Percentiles rank a stretch among this genome's conserved stretches.
phyloP scores from a whole-genome alignment of 768 basidiomycete genomes.

The Thelephora aurantiotincta region DNA sequence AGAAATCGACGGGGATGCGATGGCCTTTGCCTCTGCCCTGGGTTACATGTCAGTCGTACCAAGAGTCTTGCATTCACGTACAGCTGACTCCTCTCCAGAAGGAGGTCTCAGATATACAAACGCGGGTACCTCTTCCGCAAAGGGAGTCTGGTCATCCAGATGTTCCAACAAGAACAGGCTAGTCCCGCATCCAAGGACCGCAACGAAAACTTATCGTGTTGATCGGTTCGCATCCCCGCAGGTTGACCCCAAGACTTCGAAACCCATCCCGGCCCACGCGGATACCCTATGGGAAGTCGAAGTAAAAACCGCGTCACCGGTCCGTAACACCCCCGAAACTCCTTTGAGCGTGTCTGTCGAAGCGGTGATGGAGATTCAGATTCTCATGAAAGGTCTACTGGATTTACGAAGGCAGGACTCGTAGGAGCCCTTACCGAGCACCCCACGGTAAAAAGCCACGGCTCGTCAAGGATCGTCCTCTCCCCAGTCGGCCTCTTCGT shows the following conservation, averaged over 20 bases:
- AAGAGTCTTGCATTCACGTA: neutral
- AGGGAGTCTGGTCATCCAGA: slow-evolving; percentile 57
- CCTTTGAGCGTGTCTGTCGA: slow-evolving; percentile 60
- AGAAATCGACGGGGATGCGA: slow-evolving; percentile 65
- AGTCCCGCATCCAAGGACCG: slow-evolving; percentile 6
- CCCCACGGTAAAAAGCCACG: neutral
- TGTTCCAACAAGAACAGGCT: slow-evolving; percentile 81
- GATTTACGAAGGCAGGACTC: slow-evolving; percentile 66
- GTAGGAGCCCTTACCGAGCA: slow-evolving; percentile 15
- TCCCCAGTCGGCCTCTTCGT: slow-evolving; percentile 41
- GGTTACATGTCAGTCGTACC: slow-evolving; percentile 47
- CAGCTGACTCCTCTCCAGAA: slow-evolving; percentile 20
- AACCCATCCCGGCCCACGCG: slow-evolving; percentile 62
- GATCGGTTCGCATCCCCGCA: slow-evolving; percentile 14
- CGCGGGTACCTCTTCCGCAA: slow-evolving; percentile 65
- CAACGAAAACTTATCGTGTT: neutral
- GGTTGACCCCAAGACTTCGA: slow-evolving; percentile 64
- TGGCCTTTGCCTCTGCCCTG: slow-evolving; percentile 67
- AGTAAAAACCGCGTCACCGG: slow-evolving; percentile 70
- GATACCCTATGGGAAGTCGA: slow-evolving; percentile 83
- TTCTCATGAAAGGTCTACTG: slow-evolving; percentile 72
- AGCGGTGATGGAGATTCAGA: slow-evolving; percentile 67
- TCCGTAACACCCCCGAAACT: slow-evolving; percentile 63
- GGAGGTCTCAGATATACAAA: slow-evolving; percentile 69
- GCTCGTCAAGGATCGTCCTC: slow-evolving; percentile 15